Percentiles rank a stretch among this genome's conserved stretches.
phyloP scores from a whole-genome alignment of 2,329 filamentous ascomycete genomes.

The Hansfordia pulvinata region DNA sequence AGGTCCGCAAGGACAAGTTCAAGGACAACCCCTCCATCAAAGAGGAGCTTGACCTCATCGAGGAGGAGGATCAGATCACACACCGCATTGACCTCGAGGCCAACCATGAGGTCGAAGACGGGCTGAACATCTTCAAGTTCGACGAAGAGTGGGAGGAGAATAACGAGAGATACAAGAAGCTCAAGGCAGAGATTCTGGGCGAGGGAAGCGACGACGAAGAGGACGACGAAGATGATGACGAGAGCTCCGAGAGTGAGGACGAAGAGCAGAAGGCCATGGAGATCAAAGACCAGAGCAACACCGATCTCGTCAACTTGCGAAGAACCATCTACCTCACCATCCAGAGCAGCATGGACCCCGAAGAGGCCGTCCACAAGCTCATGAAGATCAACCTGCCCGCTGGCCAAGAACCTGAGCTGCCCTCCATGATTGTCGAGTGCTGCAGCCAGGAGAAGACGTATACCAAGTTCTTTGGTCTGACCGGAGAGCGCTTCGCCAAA shows the following conservation, averaged over 20 bases:
- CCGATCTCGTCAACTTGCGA: slow-evolving; percentile 84
- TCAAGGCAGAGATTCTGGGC: slow-evolving; percentile 88
- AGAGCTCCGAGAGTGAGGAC: slow-evolving; percentile 59
- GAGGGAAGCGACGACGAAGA: slow-evolving; percentile 80
- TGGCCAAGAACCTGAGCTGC: slow-evolving; percentile 79
- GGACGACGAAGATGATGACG: slow-evolving; percentile 48
- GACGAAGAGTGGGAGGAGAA: slow-evolving; percentile 83
- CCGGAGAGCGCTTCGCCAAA: slow-evolving; percentile 90
- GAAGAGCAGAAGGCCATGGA: slow-evolving; percentile 74
- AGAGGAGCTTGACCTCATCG: slow-evolving; percentile 87
- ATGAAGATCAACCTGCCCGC: slow-evolving; percentile 84
- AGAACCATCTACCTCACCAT: slow-evolving; percentile 95
- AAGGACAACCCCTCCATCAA: slow-evolving; percentile 86
- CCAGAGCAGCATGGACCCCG: slow-evolving; percentile 90
- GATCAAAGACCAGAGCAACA: slow-evolving; percentile 96
- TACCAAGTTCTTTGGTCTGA: slow-evolving; percentile 91
- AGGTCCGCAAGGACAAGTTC: slow-evolving; percentile 91
- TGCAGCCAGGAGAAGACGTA: slow-evolving; percentile 95
- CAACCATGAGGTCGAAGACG: slow-evolving; percentile 72
- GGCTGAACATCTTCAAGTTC: slow-evolving; percentile 89
- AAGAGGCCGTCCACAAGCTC: slow-evolving; percentile 94
- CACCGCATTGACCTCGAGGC: slow-evolving; percentile 75
- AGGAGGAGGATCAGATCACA: slow-evolving; percentile 97
- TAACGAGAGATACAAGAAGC: slow-evolving; percentile 76
- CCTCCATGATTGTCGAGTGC: slow-evolving; percentile 94